Percentiles rank a stretch among this genome's conserved stretches.
phyloP scores from a whole-genome alignment of 768 basidiomycete species.

The Termitomyces sp. region DNA sequence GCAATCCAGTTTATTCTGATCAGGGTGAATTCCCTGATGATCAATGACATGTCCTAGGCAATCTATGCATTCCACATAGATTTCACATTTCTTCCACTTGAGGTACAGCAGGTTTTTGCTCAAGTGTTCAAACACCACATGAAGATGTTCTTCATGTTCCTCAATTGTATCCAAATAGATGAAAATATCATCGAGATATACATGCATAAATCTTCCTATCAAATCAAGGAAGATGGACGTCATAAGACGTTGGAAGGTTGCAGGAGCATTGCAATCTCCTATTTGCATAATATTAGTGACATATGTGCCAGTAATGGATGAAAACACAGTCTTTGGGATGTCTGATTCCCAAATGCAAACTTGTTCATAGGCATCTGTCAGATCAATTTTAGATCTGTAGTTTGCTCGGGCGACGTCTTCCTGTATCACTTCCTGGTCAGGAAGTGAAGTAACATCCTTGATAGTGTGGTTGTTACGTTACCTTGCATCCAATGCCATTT shows the following conservation, averaged over 20 bases:
- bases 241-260: slow-evolving; percentile 45
- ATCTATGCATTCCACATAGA: too few species aligned
- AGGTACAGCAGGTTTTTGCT: too few species aligned
- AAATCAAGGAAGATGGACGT: slow-evolving; percentile 33
- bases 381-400: slow-evolving; percentile 35
- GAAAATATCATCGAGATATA: too few species aligned
- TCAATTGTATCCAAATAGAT: too few species aligned
- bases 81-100: too few species aligned
- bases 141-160: too few species aligned
- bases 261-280: slow-evolving; percentile 41
- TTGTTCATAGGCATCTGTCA: slow-evolving; percentile 41
- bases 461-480: slow-evolving; percentile 40
- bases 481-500: slow-evolving; percentile 33
- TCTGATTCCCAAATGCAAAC: slow-evolving; percentile 27
- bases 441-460: slow-evolving; percentile 35
- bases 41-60: too few species aligned
- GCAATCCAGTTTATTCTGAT: too few species aligned
- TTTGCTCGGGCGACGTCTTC: slow-evolving; percentile 31
- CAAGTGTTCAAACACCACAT: too few species aligned
- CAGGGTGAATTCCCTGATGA: too few species aligned
- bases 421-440: too few species aligned
- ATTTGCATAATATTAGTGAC: slow-evolving; percentile 38
- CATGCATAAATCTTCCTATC: slow-evolving; percentile 20
- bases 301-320: slow-evolving; percentile 34
- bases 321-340: slow-evolving; percentile 28